Percentiles rank a stretch among this genome's conserved stretches.
These are phyloP conservation scores for Suaeda aralocaspica DNA, from an alignment of 148 eudicot species.

Conservation along the genomic window DNA sequence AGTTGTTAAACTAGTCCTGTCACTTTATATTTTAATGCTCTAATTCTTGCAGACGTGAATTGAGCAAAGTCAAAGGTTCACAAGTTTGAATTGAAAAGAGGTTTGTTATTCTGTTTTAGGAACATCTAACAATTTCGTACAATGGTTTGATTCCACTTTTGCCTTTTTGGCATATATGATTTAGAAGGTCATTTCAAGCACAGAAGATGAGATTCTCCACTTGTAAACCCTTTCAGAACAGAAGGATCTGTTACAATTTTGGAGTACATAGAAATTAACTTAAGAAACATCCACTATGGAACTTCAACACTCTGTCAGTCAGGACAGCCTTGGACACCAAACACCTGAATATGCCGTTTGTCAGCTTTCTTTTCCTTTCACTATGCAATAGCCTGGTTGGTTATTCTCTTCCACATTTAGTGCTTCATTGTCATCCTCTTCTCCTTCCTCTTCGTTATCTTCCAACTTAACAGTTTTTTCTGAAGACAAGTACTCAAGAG, in stretches of 20 bases:
- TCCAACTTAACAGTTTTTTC: conserved; percentile 22
- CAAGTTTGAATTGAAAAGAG: neutral
- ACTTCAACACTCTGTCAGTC: neutral
- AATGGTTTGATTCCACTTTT: conserved; percentile 3
- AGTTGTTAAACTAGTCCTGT: neutral
- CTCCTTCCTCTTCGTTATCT: conserved; percentile 18
- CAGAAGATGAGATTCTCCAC: neutral
- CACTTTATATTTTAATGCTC: neutral
- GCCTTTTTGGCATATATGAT: neutral
- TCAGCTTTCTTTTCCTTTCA: conserved; percentile 7
- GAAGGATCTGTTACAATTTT: conserved; percentile 4
- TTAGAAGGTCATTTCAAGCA: neutral
- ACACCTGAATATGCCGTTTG: neutral
- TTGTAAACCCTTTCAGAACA: neutral
- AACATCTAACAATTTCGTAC: conserved; percentile 7
- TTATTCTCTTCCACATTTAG: neutral
- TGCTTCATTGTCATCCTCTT: conserved; percentile 6
- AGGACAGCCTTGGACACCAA: conserved; percentile 10
- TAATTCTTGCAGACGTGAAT: neutral
- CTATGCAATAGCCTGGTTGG: neutral
- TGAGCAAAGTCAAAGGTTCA: neutral
- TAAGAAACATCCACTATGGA: neutral
- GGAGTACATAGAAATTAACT: neutral
- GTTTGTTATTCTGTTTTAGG: neutral
- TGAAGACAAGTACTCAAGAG: conserved; percentile 49